These are phyloP conservation scores for Quercus agrifolia DNA, from an alignment of 306 rosid species.

Conservation along the genomic window DNA sequence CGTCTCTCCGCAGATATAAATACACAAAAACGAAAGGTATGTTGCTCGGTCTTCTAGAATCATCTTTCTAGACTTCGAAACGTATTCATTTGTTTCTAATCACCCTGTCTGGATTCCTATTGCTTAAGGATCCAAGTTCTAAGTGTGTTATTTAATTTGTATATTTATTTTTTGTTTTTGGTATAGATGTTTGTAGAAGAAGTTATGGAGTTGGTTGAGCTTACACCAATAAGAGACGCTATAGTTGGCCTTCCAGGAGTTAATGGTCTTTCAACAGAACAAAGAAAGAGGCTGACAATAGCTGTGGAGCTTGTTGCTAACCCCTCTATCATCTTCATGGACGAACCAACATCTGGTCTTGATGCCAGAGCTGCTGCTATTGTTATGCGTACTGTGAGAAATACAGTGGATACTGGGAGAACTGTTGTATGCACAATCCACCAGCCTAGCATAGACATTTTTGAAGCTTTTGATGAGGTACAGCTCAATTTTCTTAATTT, in stretches of 20 bases:
- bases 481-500: neutral
- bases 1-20: slow-evolving; percentile 48
- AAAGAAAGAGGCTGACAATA: slow-evolving; percentile 82
- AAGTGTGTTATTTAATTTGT: neutral
- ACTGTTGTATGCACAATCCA: slow-evolving; percentile 93
- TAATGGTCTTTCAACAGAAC: slow-evolving; percentile 79
- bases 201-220: slow-evolving; percentile 71
- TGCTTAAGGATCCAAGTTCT: neutral
- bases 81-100: neutral
- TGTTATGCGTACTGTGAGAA: slow-evolving; percentile 85
- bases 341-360: slow-evolving; percentile 89
- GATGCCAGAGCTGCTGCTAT: slow-evolving; percentile 95
- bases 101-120: neutral
- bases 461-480: slow-evolving; percentile 88
- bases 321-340: slow-evolving; percentile 90
- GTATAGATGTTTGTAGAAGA: slow-evolving; percentile 59
- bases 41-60: neutral
- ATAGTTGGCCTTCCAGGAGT: slow-evolving; percentile 84
- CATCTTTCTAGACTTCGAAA: neutral
- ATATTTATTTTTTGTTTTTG: neutral
- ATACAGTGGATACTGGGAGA: slow-evolving; percentile 81
- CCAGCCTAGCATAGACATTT: slow-evolving; percentile 88
- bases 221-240: slow-evolving; percentile 49
- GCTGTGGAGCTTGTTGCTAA: slow-evolving; percentile 90
- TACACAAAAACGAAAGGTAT: slow-evolving; percentile 39